Conservation (phyloP, 371 early-diverging fungal species). For the Phascolomyces articulosus region DNA sequence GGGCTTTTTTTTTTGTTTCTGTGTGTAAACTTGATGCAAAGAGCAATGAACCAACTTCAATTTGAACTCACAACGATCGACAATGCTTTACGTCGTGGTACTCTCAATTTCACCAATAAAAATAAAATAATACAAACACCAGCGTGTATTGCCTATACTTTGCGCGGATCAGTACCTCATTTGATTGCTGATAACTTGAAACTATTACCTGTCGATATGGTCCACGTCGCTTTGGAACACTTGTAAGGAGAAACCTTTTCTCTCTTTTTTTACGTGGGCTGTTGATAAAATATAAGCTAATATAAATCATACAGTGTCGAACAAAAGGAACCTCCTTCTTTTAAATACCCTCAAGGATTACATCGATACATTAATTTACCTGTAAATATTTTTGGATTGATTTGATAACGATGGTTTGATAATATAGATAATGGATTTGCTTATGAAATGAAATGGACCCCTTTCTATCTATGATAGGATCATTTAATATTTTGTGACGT, state of each 20-base stretch:
- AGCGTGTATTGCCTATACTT: conserved; percentile 69
- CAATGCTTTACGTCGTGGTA: conserved; percentile 31
- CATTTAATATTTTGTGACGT: conserved; percentile 64
- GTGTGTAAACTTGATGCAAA: not conserved
- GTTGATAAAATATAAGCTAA: not conserved
- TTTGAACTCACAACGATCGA: conserved; percentile 1
- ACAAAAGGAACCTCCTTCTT: conserved; percentile 46
- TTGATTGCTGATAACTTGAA: conserved; percentile 68
- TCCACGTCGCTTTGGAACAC: conserved; percentile 60
- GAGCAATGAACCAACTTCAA: not conserved
- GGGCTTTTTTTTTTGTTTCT: not conserved
- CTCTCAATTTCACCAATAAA: conserved; percentile 39
- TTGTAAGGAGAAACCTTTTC: conserved; percentile 50
- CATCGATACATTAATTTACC: conserved; percentile 60
- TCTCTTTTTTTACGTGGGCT: not conserved
- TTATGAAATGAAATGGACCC: too few relatives aligned
- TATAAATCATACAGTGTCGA: conserved; percentile 34
- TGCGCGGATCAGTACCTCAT: conserved; percentile 77
- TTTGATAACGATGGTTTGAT: too few relatives aligned
- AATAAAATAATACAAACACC: conserved; percentile 64
- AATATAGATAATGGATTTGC: too few relatives aligned
- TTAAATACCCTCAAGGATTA: conserved; percentile 57
- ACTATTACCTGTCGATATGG: conserved; percentile 44
- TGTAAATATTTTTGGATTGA: conserved; percentile 16
- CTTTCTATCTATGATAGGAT: conserved; percentile 25